Conservation (phyloP, 768 basidiomycete species). For the Mycena latifolia region DNA sequence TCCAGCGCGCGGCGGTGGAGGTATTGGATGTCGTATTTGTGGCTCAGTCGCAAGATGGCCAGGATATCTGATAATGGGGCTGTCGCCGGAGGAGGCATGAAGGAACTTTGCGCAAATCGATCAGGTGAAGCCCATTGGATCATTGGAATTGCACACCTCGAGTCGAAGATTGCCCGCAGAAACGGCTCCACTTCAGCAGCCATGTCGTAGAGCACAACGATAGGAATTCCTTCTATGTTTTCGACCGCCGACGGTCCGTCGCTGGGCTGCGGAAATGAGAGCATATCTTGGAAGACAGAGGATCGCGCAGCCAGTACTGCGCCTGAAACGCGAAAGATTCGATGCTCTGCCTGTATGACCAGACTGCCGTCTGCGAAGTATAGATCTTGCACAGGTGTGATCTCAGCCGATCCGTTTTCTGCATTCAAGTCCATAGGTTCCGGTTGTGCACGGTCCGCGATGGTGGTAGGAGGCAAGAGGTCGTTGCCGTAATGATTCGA, state of each 20-base stretch:
- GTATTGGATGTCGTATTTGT: constrained; percentile 21
- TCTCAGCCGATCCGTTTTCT: too few species aligned
- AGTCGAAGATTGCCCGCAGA: constrained; percentile 20
- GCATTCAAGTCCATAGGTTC: too few species aligned
- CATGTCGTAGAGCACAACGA: constrained; percentile 18
- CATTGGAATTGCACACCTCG: background rate
- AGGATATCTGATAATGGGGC: background rate
- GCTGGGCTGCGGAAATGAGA: constrained; percentile 14
- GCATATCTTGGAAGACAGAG: too few species aligned
- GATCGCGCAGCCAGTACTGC: constrained; percentile 21
- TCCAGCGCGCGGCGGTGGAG: constrained; percentile 3
- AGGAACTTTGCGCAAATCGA: constrained; percentile 15
- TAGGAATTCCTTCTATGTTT: background rate
- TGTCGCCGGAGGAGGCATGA: constrained; percentile 13
- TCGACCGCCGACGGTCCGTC: background rate
- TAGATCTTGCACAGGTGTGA: too few species aligned
- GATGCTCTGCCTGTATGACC: constrained; percentile 4
- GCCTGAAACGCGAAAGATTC: constrained; percentile 10
- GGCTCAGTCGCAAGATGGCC: constrained; percentile 2
- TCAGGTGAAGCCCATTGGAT: too few species aligned
- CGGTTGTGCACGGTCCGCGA: too few species aligned
- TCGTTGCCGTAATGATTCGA: too few species aligned
- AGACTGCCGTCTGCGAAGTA: constrained; percentile 24
- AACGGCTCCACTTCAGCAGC: constrained; percentile 13
- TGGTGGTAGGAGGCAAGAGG: too few species aligned